Conservation (phyloP, 2,329 filamentous ascomycete genomes). For the Venturia pyrina region DNA sequence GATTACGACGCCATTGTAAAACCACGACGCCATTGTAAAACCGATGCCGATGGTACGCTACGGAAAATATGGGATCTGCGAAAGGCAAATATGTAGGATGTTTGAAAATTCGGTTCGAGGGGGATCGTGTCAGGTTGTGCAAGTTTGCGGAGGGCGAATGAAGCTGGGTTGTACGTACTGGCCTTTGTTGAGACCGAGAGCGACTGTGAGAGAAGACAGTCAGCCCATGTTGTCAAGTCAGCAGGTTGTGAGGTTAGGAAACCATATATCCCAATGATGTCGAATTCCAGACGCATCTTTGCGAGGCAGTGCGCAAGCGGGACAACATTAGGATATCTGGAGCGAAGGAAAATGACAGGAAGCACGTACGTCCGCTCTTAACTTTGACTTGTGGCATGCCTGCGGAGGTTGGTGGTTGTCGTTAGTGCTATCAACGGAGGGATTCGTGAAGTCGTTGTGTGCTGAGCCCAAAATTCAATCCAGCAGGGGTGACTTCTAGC, state of each 20-base stretch:
- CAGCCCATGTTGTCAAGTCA: no score
- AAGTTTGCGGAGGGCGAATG: conserved; percentile 21
- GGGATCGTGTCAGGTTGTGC: conserved; percentile 10
- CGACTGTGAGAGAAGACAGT: conserved; percentile 24
- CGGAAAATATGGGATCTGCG: not conserved
- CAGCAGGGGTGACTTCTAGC: not conserved
- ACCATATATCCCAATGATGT: no score
- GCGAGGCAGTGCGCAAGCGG: no score
- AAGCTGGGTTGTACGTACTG: conserved; percentile 42
- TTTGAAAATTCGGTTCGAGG: not conserved
- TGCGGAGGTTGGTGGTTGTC: not conserved
- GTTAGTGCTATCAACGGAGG: not conserved
- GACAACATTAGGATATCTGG: no score
- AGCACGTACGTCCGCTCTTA: conserved; percentile 18
- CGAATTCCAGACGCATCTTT: no score
- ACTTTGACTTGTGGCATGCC: conserved; percentile 34
- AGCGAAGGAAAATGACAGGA: no score
- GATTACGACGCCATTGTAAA: not conserved
- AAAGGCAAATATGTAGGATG: not conserved
- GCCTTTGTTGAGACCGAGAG: conserved; percentile 54
- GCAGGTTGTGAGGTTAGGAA: no score
- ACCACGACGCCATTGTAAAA: not conserved
- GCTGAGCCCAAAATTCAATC: not conserved
- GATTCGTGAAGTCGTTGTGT: not conserved
- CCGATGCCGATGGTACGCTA: not conserved